A percentile compares a stretch with the other conserved stretches of the same genome.
phyloP scores from a whole-genome alignment of 495 filamentous ascomycete species.

The Aspergillus conjunctus region DNA sequence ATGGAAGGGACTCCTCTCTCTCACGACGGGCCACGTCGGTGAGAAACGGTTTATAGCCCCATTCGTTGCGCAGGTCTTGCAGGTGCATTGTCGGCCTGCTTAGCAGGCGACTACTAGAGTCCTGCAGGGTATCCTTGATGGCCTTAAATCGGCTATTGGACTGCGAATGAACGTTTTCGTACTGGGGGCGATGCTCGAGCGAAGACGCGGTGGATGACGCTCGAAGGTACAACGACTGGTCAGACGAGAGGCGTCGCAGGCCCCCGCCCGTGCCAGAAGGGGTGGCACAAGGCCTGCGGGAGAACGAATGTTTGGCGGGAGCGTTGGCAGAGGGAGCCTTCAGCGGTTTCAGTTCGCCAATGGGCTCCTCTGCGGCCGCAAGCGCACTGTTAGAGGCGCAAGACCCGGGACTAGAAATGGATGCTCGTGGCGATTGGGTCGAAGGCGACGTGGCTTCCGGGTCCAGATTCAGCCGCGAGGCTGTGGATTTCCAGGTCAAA shows the following conservation, averaged over 20 bases:
- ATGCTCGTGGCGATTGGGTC: conserved; percentile 14
- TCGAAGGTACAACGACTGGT: conserved; percentile 68
- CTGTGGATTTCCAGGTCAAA: conserved; percentile 31
- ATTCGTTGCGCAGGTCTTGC: conserved; percentile 50
- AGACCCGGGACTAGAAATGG: conserved; percentile 11
- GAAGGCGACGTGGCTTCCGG: conserved; percentile 7
- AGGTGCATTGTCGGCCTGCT: conserved; percentile 59
- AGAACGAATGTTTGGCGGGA: conserved; percentile 41
- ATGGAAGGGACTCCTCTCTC: neutral
- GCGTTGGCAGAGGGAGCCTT: conserved; percentile 26
- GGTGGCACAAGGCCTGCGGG: conserved; percentile 30
- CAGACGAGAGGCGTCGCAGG: conserved; percentile 68
- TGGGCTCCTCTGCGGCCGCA: conserved; percentile 22
- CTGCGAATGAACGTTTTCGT: conserved; percentile 71
- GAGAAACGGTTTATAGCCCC: conserved; percentile 37
- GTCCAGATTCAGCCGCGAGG: conserved; percentile 21
- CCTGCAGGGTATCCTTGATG: conserved; percentile 83
- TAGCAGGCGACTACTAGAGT: conserved; percentile 73
- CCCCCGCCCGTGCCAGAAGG: conserved; percentile 31
- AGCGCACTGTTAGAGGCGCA: conserved; percentile 1
- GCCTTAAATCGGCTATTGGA: conserved; percentile 89
- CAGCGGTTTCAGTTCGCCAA: conserved; percentile 35
- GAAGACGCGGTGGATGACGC: conserved; percentile 76
- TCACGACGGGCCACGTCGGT: conserved; percentile 27
- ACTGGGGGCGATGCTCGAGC: conserved; percentile 82